Evolutionary conservation across 768 basidiomycete genomes (phyloP).

Genomic region (Lentinula guzmanii): DNA sequence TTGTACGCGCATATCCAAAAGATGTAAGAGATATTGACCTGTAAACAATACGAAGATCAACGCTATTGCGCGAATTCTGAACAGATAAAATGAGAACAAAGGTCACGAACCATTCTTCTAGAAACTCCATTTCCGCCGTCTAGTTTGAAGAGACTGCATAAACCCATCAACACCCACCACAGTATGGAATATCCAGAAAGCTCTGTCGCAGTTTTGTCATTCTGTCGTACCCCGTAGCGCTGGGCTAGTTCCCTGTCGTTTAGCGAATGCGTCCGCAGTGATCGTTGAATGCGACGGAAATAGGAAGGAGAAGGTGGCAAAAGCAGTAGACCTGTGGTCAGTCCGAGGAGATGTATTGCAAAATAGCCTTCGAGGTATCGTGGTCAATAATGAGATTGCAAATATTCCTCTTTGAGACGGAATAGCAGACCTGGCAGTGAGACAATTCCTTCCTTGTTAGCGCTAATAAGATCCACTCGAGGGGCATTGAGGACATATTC

Average conservation of each 20-base stretch:
- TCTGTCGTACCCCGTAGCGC: conserved; percentile 41
- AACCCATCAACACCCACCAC: conserved; percentile 58
- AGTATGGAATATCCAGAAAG: conserved; percentile 69
- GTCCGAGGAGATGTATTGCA: conserved; percentile 81
- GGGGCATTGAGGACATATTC: conserved; percentile 60
- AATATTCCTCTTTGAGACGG: no score
- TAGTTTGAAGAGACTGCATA: background rate
- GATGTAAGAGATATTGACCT: conserved; percentile 89
- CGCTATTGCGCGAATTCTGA: background rate
- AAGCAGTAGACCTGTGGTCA: conserved; percentile 74
- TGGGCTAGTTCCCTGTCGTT: conserved; percentile 8
- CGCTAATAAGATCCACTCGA: conserved; percentile 57
- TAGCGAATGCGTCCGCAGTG: conserved; percentile 13
- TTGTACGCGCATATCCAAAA: conserved; percentile 90
- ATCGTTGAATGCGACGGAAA: conserved; percentile 51
- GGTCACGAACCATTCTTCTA: conserved; percentile 33
- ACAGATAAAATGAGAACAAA: background rate
- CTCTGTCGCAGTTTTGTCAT: conserved; percentile 71
- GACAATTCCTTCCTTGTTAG: conserved; percentile 90
- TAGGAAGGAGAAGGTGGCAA: conserved; percentile 74
- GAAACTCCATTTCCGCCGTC: conserved; percentile 34
- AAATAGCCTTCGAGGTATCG: conserved; percentile 62
- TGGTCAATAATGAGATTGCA: background rate
- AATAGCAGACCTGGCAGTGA: conserved; percentile 57
- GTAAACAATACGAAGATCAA: background rate